Conservation (phyloP, 75 land plant genomes). For the Ceratopteris richardii region DNA sequence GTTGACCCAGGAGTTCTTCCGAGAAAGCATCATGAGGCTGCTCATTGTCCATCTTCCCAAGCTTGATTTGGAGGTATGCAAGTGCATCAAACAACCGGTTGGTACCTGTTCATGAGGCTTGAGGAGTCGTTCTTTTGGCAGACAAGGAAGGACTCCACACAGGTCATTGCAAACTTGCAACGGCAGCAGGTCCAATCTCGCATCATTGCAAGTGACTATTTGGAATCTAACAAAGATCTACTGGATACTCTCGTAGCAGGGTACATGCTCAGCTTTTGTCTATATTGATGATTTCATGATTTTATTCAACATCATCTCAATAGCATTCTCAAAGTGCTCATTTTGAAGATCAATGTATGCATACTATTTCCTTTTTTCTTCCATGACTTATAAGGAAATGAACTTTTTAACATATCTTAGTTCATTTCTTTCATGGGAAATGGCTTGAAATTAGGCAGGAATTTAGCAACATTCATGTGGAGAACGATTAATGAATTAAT, state of each 20-base stretch:
- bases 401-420: too few species aligned
- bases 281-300: slow-evolving; percentile 9
- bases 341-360: too few species aligned
- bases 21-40: slow-evolving; percentile 59
- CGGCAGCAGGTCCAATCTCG: slow-evolving; percentile 76
- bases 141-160: slow-evolving; percentile 82
- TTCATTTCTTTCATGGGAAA: too few species aligned
- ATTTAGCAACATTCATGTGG: too few species aligned
- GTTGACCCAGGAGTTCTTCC: slow-evolving; percentile 89
- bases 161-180: slow-evolving; percentile 83
- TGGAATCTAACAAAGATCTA: slow-evolving; percentile 72
- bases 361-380: too few species aligned
- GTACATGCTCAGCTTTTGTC: slow-evolving; percentile 14
- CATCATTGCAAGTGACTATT: slow-evolving; percentile 74
- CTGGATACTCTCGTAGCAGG: slow-evolving; percentile 63
- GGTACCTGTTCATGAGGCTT: neutral
- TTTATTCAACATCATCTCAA: too few species aligned
- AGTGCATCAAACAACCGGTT: neutral
- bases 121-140: slow-evolving; percentile 15
- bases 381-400: too few species aligned
- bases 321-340: too few species aligned
- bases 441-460: too few species aligned
- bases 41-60: slow-evolving; percentile 73
- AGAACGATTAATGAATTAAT: too few species aligned
- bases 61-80: slow-evolving; percentile 73